Percentiles rank a stretch among this genome's conserved stretches.
Evolutionary conservation across 2,329 filamentous ascomycete species (phyloP).

Genomic region (Aspergillus oerlinghausenensis): DNA sequence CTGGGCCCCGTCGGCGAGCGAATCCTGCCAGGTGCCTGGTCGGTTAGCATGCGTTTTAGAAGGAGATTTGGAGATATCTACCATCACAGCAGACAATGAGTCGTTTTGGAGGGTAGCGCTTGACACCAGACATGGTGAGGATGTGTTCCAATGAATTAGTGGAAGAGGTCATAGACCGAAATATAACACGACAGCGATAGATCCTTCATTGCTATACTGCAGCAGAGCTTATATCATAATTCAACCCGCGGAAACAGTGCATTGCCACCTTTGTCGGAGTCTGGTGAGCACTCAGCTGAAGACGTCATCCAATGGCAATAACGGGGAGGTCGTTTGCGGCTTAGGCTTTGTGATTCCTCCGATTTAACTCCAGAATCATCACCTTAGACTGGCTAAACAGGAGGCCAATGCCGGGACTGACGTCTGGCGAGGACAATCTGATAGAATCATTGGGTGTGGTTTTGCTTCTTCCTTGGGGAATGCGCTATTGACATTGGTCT

Average conservation of each 20-base stretch:
- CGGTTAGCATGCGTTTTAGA: background rate
- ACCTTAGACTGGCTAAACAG: background rate
- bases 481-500: no score
- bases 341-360: background rate
- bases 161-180: background rate
- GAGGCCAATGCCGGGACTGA: background rate
- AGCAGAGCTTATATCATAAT: background rate
- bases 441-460: background rate
- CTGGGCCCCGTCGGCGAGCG: conserved; percentile 21
- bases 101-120: conserved; percentile 16
- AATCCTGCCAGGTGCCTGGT: conserved; percentile 30
- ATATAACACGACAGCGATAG: no score
- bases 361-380: background rate
- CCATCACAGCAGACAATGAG: conserved; percentile 36
- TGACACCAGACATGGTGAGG: background rate
- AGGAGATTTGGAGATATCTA: conserved; percentile 1
- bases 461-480: background rate
- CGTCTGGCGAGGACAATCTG: background rate
- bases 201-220: background rate
- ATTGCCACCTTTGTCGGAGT: background rate
- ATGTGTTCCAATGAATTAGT: background rate
- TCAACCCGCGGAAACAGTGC: background rate
- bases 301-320: background rate
- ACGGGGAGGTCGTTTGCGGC: background rate
- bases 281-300: background rate